Evolutionary conservation across 768 basidiomycete genomes (phyloP).

Genomic region (Boletus rufocinnamomeus): DNA sequence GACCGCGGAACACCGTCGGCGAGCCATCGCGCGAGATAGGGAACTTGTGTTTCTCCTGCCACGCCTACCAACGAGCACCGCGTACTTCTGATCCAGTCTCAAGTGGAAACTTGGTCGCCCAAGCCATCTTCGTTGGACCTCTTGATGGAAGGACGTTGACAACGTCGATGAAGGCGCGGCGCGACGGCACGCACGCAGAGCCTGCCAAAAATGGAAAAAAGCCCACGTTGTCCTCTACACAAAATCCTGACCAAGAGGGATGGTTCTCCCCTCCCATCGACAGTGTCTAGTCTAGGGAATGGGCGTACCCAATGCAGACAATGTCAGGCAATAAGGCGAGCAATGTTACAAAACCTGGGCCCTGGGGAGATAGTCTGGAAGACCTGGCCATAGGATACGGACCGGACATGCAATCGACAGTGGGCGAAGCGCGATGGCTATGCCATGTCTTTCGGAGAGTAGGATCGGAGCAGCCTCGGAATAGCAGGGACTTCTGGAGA

Average conservation of each 20-base stretch:
- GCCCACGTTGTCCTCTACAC: not conserved
- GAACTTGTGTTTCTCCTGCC: too few species aligned
- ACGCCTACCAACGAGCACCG: not conserved
- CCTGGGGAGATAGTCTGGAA: not conserved
- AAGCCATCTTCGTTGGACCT: not conserved
- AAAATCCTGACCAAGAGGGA: not conserved
- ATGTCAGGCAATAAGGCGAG: not conserved
- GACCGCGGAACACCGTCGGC: not conserved
- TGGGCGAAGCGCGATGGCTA: not conserved
- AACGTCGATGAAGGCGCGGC: not conserved
- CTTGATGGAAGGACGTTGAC: not conserved
- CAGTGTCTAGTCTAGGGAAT: not conserved
- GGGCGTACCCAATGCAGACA: not conserved
- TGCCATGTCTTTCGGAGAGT: not conserved
- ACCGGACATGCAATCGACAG: not conserved
- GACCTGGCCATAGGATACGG: not conserved
- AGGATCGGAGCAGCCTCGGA: not conserved
- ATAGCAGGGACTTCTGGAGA: not conserved
- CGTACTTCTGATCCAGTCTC: not conserved
- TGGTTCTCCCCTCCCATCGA: not conserved
- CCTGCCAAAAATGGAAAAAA: not conserved
- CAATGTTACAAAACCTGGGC: not conserved
- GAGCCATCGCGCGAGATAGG: too few species aligned
- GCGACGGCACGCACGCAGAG: not conserved
- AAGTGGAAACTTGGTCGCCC: not conserved